phyloP scores from a whole-genome alignment of 306 rosid species.

The Ceratonia siliqua region DNA sequence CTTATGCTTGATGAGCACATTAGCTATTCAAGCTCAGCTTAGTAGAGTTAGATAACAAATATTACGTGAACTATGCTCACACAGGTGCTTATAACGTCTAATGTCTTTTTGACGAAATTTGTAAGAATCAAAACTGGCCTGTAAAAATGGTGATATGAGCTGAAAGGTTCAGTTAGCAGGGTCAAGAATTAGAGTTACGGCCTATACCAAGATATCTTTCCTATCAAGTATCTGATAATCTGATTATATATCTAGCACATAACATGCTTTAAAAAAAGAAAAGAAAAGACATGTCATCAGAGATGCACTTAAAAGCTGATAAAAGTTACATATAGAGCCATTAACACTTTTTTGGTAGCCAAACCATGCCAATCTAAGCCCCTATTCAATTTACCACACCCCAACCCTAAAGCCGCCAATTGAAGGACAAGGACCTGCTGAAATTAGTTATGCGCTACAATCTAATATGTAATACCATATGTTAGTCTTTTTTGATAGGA shows the following conservation, averaged over 20 bases:
- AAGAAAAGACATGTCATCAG: not conserved
- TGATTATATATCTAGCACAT: conserved; percentile 17
- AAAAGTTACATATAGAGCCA: not conserved
- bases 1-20: not conserved
- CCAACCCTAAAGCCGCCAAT: not conserved
- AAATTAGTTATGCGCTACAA: no score
- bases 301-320: conserved; percentile 6
- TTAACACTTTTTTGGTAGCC: not conserved
- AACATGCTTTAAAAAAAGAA: not conserved
- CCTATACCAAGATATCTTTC: not conserved
- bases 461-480: no score
- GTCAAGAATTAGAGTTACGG: conserved; percentile 2
- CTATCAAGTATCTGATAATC: not conserved
- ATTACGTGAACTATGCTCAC: not conserved
- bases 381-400: not conserved
- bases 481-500: no score
- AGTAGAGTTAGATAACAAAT: not conserved
- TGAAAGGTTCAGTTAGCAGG: not conserved
- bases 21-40: conserved; percentile 17
- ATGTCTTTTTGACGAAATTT: not conserved
- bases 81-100: not conserved
- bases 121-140: not conserved
- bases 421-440: no score
- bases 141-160: not conserved
- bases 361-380: conserved; percentile 12